Evolutionary conservation across 495 filamentous ascomycete genomes (phyloP), one percentile per base, ranked within the genome.

Genomic region (Podospora bellae-mahoneyi): DNA sequence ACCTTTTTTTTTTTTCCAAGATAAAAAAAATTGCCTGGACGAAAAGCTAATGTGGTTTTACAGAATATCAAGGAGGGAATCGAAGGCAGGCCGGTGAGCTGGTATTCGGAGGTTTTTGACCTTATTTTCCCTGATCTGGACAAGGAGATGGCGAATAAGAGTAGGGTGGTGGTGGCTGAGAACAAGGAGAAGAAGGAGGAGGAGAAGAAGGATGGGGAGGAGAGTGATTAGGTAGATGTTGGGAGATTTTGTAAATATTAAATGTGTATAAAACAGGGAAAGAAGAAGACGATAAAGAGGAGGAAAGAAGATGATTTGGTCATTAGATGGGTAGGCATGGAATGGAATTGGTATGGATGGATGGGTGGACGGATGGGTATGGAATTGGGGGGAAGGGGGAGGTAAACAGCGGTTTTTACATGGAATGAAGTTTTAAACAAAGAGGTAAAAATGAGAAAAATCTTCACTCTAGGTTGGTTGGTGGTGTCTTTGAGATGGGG

Each of bases 31-130:
- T 23, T 23, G 1, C 23, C 23, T 23, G 23, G 23, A 23, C 1
- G 23, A 23, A 23, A 48, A 13, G 73, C 80, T 84, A 75, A 84
- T 79, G 60, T 64, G 48, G 56, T 4, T 6, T 10, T 16, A 69
- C 72, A 99, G 96, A 97, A 97, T 73, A 98, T 99, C 83, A 98
- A 98, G 78, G 84, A 95, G 74, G 94, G 91, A 68, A 89, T 99
- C 68, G 90, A 96, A 75, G 96, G 96, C 73, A 88, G 88, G 68
- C 89, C 96, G 0, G 94, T 90, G 26, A 88, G 84, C 77, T 99
- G 96, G 96, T 99, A 97, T 83, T 86, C 86, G 9, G 94, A 98
- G 63, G 92, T 98, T 34, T 98, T 97, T 78, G 86, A 94, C 62
- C 81, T 97, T 30, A 90, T 97, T 65, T 99, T 99, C 81, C 88